Percentiles rank a stretch among this genome's conserved stretches.
Conservation (phyloP, 768 basidiomycete genomes). For the Boletus eberwhitei region DNA sequence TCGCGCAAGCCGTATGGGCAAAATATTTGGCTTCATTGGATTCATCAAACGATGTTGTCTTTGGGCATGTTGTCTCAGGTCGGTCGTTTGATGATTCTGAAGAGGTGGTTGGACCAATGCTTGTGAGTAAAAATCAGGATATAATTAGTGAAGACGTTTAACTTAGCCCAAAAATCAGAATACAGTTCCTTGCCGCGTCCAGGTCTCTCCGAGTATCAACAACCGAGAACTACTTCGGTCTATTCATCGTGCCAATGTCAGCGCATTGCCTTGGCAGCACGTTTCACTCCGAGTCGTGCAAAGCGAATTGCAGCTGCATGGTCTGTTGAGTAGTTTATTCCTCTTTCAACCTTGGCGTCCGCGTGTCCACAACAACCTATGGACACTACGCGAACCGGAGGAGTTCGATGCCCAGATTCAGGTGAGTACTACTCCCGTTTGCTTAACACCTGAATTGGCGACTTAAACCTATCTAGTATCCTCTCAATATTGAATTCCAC, state of each 20-base stretch:
- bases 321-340: conserved; percentile 43
- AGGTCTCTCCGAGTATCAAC: conserved; percentile 18
- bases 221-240: conserved; percentile 36
- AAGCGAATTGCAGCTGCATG: conserved; percentile 26
- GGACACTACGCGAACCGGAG: conserved; percentile 20
- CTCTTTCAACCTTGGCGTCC: conserved; percentile 37
- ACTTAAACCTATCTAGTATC: conserved; percentile 33
- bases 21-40: conserved; percentile 24
- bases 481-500: conserved; percentile 41
- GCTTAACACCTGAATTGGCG: background rate
- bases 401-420: conserved; percentile 22
- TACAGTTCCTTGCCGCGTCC: conserved; percentile 44
- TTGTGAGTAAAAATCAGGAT: conserved; percentile 32
- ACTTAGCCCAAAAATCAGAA: conserved; percentile 31
- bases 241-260: conserved; percentile 38
- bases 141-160: background rate
- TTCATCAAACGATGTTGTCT: conserved; percentile 37
- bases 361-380: conserved; percentile 6
- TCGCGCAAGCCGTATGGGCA: conserved; percentile 32
- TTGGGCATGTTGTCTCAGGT: conserved; percentile 47
- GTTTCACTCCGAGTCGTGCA: conserved; percentile 44
- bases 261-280: conserved; percentile 43
- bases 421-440: conserved; percentile 24
- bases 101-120: conserved; percentile 43
- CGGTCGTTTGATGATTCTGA: conserved; percentile 40